phyloP scores from a whole-genome alignment of 495 filamentous ascomycete species.

The Penicillium pancosmium region DNA sequence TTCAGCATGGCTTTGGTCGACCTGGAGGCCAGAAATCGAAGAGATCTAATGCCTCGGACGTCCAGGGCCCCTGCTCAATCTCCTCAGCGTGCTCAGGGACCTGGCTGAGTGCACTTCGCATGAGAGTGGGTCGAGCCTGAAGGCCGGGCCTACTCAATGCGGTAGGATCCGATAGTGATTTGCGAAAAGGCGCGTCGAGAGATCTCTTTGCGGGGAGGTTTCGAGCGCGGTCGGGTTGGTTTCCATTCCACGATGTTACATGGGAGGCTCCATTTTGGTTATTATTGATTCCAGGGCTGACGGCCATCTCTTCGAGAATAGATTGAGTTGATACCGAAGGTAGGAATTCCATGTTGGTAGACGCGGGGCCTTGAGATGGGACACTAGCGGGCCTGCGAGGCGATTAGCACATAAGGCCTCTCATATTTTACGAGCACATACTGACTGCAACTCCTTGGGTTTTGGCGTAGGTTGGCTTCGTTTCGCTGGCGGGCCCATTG shows the following conservation, averaged over 20 bases:
- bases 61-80: conserved; percentile 53
- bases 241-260: background rate
- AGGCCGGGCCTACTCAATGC: conserved; percentile 23
- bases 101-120: conserved; percentile 25
- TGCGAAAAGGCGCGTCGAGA: conserved; percentile 34
- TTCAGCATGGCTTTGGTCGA: conserved; percentile 36
- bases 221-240: background rate
- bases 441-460: conserved; percentile 32
- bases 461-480: conserved; percentile 10
- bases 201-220: conserved; percentile 13
- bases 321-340: conserved; percentile 37
- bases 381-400: conserved; percentile 12
- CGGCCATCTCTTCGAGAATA: conserved; percentile 36
- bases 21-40: conserved; percentile 58
- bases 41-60: conserved; percentile 59
- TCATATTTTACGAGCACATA: conserved; percentile 23
- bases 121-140: conserved; percentile 16
- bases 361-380: conserved; percentile 3
- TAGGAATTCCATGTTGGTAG: conserved; percentile 27
- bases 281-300: conserved; percentile 8
- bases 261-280: conserved; percentile 1
- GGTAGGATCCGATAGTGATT: conserved; percentile 42
- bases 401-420: conserved; percentile 18
- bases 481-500: conserved; percentile 8
- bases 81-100: conserved; percentile 12